phyloP scores from a whole-genome alignment of 768 basidiomycete genomes.

The Rubroboletus satanas region DNA sequence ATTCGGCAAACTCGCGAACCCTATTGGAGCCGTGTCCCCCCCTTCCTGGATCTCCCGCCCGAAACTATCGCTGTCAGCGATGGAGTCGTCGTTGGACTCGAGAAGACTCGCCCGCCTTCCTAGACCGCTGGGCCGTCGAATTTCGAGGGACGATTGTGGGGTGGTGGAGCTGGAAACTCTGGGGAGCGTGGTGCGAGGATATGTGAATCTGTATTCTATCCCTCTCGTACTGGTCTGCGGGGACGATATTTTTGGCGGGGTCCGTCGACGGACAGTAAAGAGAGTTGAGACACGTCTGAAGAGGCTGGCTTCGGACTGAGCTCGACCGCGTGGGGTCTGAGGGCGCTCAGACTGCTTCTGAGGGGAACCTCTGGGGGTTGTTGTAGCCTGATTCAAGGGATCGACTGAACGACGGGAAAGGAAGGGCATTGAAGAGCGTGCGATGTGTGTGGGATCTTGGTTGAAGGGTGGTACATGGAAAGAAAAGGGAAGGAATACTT shows the following conservation, averaged over 20 bases:
- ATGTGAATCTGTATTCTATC: conserved; percentile 18
- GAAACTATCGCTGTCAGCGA: conserved; percentile 7
- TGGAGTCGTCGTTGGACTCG: conserved; percentile 11
- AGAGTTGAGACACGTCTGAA: conserved; percentile 29
- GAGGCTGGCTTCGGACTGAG: conserved; percentile 26
- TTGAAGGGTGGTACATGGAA: conserved; percentile 17
- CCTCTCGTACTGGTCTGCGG: conserved; percentile 5
- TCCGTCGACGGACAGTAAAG: conserved; percentile 24
- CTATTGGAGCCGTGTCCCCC: background rate
- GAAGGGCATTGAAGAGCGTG: conserved; percentile 23
- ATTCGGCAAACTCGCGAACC: conserved; percentile 21
- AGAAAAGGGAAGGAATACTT: background rate
- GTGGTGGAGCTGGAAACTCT: conserved; percentile 23
- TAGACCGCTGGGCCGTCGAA: conserved; percentile 31
- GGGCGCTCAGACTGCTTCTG: conserved; percentile 1
- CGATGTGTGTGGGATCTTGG: background rate
- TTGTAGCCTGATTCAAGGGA: conserved; percentile 9
- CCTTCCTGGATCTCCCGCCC: background rate
- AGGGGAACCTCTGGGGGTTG: background rate
- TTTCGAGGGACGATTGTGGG: conserved; percentile 28
- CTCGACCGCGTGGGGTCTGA: conserved; percentile 17
- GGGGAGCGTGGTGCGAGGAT: conserved; percentile 12
- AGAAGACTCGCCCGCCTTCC: conserved; percentile 30
- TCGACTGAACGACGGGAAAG: conserved; percentile 29
- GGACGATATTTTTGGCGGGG: conserved; percentile 11